These are phyloP conservation scores for Musa schizocarpa DNA, from an alignment of 176 grass and related monocot species.

Conservation along the genomic window DNA sequence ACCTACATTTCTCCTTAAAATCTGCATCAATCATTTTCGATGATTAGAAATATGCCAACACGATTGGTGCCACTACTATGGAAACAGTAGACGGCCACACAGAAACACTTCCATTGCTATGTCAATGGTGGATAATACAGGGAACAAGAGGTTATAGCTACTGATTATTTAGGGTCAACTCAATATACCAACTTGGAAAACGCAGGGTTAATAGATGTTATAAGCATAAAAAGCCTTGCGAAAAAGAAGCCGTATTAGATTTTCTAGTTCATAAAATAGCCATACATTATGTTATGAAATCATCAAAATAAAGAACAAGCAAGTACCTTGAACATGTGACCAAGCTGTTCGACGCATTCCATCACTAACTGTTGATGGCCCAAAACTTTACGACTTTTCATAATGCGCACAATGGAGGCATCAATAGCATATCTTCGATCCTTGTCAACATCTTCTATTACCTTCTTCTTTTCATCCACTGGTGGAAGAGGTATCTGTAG, in stretches of 20 bases:
- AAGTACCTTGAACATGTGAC: conserved; percentile 41
- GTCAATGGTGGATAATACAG: background rate
- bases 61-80: background rate
- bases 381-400: conserved; percentile 95
- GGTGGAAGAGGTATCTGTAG: conserved; percentile 82
- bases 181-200: background rate
- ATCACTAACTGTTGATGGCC: conserved; percentile 72
- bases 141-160: background rate
- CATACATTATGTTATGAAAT: background rate
- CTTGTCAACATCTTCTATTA: conserved; percentile 97
- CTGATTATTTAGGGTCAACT: background rate
- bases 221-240: background rate
- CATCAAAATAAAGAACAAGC: background rate
- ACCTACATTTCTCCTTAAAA: no score
- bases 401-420: conserved; percentile 94
- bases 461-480: conserved; percentile 98
- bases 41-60: no score
- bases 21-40: no score
- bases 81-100: background rate
- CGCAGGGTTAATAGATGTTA: background rate
- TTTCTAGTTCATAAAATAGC: no score
- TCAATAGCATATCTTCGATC: conserved; percentile 94
- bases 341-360: conserved; percentile 93
- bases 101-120: no score
- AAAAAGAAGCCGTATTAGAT: no score